Base-by-base conservation (phyloP, 2,329 filamentous ascomycete species). In the Fusarium phyllophilum region DNA sequence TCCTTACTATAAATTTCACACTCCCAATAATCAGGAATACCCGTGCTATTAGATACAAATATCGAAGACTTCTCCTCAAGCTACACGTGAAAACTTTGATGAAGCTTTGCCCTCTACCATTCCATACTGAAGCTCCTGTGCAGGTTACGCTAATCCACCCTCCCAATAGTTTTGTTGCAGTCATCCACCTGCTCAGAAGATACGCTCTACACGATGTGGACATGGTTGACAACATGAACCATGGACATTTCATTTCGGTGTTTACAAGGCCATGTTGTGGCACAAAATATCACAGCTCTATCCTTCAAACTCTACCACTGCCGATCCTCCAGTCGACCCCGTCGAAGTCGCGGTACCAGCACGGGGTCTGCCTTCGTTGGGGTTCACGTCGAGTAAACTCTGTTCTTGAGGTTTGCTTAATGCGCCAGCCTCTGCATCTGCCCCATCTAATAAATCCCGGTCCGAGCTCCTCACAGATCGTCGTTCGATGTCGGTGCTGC, bases 371-470 rank as follows among this genome's bases (percentile, higher is more conserved):
- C 78, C 78, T 41, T 75, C 75, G 20, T 64, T 75, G 6, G 79
- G 57, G 42, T 79, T 79, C 55, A 77, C 79, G 62, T 84, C 83
- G 41, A 84, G 76, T 36, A 84, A 77, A 68, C 77, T 80, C 55
- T 77, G 76, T n/a, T 79, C 81, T 48, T 79, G 77, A 11, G 78
- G 74, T 59, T 81, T 84, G 6, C 74, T 71, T 33, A 74, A 77
- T 33, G 83, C 89, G 18, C 89, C 89, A 2, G 92, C 91, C 74
- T 90, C 89, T 5, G 91, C 93, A 79, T 96, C 93, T 5, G 91
- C 92, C 0, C 92, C 93, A 75, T 93, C 92, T 20, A 95, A 82
- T 20, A 95, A 82, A 79, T 94, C 93, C 60, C 90, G 85, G 81
- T 95, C 92, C 55, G 89, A 88, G 62, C 90, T 91, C 72, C 89